phyloP scores from a whole-genome alignment of 2,329 filamentous ascomycete species.

The Phyllosticta citriasiana region DNA sequence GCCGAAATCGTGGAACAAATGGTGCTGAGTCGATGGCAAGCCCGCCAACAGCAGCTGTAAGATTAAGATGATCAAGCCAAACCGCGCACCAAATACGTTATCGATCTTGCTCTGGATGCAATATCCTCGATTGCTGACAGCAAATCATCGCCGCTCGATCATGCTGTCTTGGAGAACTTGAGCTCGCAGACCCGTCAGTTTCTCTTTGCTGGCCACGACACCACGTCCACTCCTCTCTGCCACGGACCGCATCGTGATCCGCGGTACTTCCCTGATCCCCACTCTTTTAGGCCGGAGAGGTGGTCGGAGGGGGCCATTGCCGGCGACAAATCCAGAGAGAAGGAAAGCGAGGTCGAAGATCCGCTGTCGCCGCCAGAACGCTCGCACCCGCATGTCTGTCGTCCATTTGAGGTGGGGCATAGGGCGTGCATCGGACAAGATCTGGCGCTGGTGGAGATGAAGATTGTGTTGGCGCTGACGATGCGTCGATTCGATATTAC shows the following conservation, averaged over 20 bases:
- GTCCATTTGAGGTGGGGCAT: constrained; percentile 31
- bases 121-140: not conserved
- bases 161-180: not conserved
- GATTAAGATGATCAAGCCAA: not conserved
- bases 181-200: constrained; percentile 26
- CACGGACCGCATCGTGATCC: not conserved
- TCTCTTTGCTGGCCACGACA: constrained; percentile 35
- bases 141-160: not conserved
- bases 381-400: constrained; percentile 16
- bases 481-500: constrained; percentile 17
- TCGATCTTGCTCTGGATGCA: constrained; percentile 6
- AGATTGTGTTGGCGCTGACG: constrained; percentile 18
- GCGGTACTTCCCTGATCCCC: constrained; percentile 3
- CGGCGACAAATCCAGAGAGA: no score
- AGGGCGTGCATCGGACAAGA: constrained; percentile 30
- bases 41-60: not conserved
- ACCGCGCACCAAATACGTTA: not conserved
- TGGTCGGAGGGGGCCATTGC: not conserved
- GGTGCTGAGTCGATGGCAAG: constrained; percentile 1
- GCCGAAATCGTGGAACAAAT: not conserved
- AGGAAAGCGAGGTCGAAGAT: not conserved
- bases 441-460: constrained; percentile 28
- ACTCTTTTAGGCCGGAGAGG: constrained; percentile 3
- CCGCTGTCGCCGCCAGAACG: not conserved
- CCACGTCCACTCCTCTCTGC: constrained; percentile 19